Percentiles rank a stretch among this genome's conserved stretches.
These are phyloP conservation scores for Alternaria incomplexa DNA, from an alignment of 2,329 filamentous ascomycete genomes.

Conservation along the genomic window DNA sequence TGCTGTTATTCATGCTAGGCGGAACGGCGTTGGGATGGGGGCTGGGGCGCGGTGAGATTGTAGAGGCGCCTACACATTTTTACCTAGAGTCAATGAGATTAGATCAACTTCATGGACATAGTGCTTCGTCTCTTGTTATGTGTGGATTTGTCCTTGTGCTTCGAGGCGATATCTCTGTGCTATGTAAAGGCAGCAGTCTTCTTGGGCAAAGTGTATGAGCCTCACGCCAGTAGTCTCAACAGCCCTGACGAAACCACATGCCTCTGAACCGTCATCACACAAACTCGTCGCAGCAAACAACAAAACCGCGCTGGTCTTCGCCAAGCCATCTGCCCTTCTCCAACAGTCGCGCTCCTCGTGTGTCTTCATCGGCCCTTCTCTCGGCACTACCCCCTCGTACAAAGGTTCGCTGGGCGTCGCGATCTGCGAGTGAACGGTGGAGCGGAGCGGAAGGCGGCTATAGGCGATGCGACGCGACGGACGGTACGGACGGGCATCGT, in stretches of 20 bases:
- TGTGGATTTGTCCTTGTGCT: not conserved
- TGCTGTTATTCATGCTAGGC: slow-evolving; percentile 70
- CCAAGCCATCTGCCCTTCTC: not conserved
- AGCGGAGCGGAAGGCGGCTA: not conserved
- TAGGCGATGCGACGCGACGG: not conserved
- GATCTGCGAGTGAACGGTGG: not conserved
- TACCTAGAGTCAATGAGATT: not conserved
- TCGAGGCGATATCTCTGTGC: not conserved
- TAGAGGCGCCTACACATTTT: slow-evolving; percentile 49
- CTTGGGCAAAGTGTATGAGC: not conserved
- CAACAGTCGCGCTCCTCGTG: not conserved
- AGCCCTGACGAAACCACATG: no score
- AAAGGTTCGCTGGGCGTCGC: not conserved
- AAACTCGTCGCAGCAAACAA: not conserved
- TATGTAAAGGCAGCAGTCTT: not conserved
- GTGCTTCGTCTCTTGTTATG: not conserved
- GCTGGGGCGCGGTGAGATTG: slow-evolving; percentile 42
- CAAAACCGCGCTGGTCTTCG: not conserved
- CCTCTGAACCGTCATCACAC: not conserved
- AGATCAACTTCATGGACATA: not conserved
- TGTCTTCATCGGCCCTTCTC: not conserved
- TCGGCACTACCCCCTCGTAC: not conserved
- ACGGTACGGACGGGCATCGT: not conserved
- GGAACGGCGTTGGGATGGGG: slow-evolving; percentile 76
- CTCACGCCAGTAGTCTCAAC: not conserved